Evolutionary conservation across 352 stramenopile species (phyloP), one percentile per base, ranked within the genome.

Genomic region (Globisporangium mamillatum): DNA sequence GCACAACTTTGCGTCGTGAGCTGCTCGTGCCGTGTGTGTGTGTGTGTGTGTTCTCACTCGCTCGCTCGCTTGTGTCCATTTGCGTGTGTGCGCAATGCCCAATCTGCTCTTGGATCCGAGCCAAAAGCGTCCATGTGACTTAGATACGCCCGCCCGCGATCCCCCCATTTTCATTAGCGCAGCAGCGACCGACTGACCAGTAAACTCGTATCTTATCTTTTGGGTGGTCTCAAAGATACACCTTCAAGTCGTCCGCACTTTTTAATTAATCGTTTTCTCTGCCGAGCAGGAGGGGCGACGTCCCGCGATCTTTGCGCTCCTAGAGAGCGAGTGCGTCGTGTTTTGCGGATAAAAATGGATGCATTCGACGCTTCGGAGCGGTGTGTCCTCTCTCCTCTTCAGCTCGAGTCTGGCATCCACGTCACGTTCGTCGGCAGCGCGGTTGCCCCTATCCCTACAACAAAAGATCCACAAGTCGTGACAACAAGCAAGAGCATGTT

Each of bases 391-490:
- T 24, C 59, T 64, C 59, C 59, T 64, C 25, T 12, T 22, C 22
- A 25, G 10, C 34, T 52, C 36, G 58, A 64, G 29, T 22, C 54
- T 50, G 10, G 55, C 32, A 64, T 50, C 59, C 59, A 64, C 59
- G 59, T 64, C 59, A 64, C 18, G 36, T 32, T 53, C 59, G 59
- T 64, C 36, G 38, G 59, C 22, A 48, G 4, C 12, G 38, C 12
- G 5, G 24, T 41, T 36, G 4, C n/a, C 57, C 34, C 34, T 48
- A 63, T 50, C 57, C 57, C 57, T 48, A 63, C 58, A 41, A 50
- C 20, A 62, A 64, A 59, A 59, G 53, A 59, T 59, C 53, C 53
- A 46, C 12, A 57, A 57, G 25, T 27, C 24, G 53, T 56, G 59
- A 50, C 59, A 64, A 50, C 24, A 50, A 7, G 14, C 4, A 46